Evolutionary conservation across 106 monocot species (phyloP).

Genomic region (Dendrobium nobile): DNA sequence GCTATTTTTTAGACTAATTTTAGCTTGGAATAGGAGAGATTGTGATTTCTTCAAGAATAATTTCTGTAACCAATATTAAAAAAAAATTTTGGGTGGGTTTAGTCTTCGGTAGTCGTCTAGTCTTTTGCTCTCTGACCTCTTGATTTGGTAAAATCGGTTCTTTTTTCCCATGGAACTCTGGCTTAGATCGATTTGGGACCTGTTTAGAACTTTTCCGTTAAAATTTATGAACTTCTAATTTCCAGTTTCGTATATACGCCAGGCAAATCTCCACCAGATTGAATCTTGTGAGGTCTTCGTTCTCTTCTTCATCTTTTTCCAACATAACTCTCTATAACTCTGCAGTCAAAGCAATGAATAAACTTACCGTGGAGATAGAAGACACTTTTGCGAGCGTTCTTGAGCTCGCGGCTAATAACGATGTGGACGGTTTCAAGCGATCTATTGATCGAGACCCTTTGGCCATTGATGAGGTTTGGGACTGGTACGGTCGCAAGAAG

Average conservation of each 20-base stretch:
- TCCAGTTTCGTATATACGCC: neutral
- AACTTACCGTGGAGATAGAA: conserved; percentile 27
- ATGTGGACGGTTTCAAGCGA: conserved; percentile 28
- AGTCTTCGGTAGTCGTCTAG: neutral
- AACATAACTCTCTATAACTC: neutral
- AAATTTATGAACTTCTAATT: neutral
- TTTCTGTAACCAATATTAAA: neutral
- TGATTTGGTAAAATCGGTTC: too few relatives aligned
- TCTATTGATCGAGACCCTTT: conserved; percentile 25
- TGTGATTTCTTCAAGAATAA: neutral
- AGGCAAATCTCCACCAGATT: conserved; percentile 5
- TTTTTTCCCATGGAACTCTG: neutral
- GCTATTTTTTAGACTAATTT: neutral
- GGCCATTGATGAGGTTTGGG: conserved; percentile 39
- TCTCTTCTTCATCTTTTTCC: conserved; percentile 11
- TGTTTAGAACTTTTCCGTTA: neutral
- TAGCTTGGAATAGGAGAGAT: neutral
- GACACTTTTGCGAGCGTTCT: conserved; percentile 40
- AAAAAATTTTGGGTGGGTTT: neutral
- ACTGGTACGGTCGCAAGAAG: conserved; percentile 64
- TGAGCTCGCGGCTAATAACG: conserved; percentile 72
- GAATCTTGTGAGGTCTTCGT: conserved; percentile 29
- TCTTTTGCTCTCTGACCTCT: neutral
- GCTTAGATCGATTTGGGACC: neutral
- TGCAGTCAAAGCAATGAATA: conserved; percentile 10